A percentile compares a stretch with the other conserved stretches of the same genome.
phyloP scores from a whole-genome alignment of 2,329 filamentous ascomycete species.

The Sarocladium brachiariae region DNA sequence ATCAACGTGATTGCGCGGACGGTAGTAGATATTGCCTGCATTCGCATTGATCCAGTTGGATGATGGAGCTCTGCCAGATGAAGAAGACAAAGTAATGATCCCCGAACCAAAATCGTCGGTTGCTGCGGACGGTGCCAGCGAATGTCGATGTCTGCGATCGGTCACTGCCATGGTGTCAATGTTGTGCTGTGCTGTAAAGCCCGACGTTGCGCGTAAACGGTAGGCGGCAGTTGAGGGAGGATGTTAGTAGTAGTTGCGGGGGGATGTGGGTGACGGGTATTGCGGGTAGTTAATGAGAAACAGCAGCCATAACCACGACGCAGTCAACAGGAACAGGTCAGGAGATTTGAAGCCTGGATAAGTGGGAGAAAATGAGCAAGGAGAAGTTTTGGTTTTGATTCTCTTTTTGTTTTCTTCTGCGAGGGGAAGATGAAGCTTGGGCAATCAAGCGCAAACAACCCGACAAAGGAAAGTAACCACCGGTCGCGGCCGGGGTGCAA shows the following conservation, averaged over 20 bases:
- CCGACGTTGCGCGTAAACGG: background rate
- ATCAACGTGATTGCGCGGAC: constrained; percentile 14
- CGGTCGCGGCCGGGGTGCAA: constrained; percentile 1
- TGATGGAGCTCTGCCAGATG: background rate
- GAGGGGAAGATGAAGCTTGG: background rate
- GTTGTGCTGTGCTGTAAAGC: background rate
- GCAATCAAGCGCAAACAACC: background rate
- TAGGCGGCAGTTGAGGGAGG: background rate
- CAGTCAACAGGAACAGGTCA: no score
- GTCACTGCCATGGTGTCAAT: constrained; percentile 9
- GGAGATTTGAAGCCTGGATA: background rate
- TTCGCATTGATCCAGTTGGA: constrained; percentile 18
- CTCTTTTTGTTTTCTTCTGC: background rate
- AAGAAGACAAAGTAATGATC: background rate
- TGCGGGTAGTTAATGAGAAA: background rate
- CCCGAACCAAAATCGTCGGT: background rate
- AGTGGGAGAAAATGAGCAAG: background rate
- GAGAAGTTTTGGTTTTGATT: background rate
- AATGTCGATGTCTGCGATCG: constrained; percentile 1
- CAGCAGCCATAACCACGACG: background rate
- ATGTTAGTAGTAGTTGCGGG: background rate
- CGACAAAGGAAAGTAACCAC: background rate
- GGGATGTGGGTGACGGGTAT: background rate
- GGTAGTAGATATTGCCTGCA: constrained; percentile 23
- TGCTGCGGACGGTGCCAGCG: background rate